Evolutionary conservation across 139 green algal genomes (phyloP), one percentile per base, ranked within the genome.

Genomic region (Nannochloris sp.): DNA sequence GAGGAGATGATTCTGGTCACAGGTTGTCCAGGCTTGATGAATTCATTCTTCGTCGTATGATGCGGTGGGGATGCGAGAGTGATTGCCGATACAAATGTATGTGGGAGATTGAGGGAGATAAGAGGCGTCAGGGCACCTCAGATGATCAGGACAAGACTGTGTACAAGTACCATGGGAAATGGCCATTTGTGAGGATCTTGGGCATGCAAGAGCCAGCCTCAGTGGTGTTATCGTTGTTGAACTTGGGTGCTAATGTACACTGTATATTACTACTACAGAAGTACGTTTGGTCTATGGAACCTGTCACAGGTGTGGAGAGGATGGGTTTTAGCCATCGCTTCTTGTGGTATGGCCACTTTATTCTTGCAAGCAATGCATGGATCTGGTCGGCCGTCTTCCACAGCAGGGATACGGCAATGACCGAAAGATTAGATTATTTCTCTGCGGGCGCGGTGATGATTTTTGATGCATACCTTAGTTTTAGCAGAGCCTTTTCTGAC

Each of bases 121-220:
- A 31, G 48, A 15, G 21, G 3, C 16, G 21, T 31, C 15, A 46
- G 24, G 27, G 19, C 29, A 40, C 8, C 8, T 8, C 34, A 40
- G 8, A 7, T 12, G 7, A 44, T 16, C 37, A 46, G 29, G 12
- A 16, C 8, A 9, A 23, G 23, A 16, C 19, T 2, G 36, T 50
- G 15, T 24, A 66, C 14, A 94, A 96, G 58, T 96, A 96, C 67
- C 80, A 70, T 69, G 88, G 88, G 68, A 96, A 96, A 60, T 96
- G 88, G 88, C 85, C 88, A 1, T 96, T 96, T 59, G 25, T 46
- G 14, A 71, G 88, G 0, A 51, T 90, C 14, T 14, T 78, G 15
- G 88, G 88, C 27, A 66, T 81, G 53, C 83, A 95, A 70, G 88
- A 95, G 72, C 43, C 74, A 0, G 68, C 72, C 0, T 89, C 82